Evolutionary conservation across 73 alveolate species (phyloP), one percentile per base, ranked within the genome.

Genomic region (Tetrahymena borealis): DNA sequence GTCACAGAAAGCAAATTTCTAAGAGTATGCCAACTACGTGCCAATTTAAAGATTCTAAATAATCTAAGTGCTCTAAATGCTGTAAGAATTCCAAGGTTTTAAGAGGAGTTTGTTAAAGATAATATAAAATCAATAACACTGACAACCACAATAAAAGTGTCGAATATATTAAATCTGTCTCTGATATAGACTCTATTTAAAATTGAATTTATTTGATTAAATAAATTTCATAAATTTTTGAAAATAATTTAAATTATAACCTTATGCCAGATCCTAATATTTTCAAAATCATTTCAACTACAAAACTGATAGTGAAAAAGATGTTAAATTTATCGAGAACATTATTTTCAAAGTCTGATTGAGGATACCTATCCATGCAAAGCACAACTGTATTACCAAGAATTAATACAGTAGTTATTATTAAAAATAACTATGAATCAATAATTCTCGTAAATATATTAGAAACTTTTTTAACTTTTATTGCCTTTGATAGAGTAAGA

Each of bases 11-110:
- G 91, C 15, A 96, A 90, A 15, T 94, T 97, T 38, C 94, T 60
- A 15, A 94, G 42, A 92, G 91, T 24, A n/a, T 93, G 40, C 96
- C 96, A 94, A 15, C 90, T 32, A 31, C 94, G 91, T 20, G 96
- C 97, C 24, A 94, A 40, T 39, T 94, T 94, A 13, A 97, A 95
- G 16, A 96, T 94, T 93, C 99, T 91, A 20, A 97, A 92, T 0
- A 97, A 91, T 39, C 99, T 90, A 9, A 97, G 90, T 4, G 98
- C 95, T 94, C 98, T 94, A 36, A 96, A 96, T 8, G 97, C 98
- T 4, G 97, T 90, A 78, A 96, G 94, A 13, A 97, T 97, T 28
- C 95, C 91, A 12, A 93, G 92, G 3, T 93, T 43, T 36, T 90
- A 90, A 33, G 78, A 40, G 8, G 39, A 20, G 39, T 93, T 85